Evolutionary conservation across 192 early-diverging fungal genomes (phyloP).

Genomic region (Rhizophlyctis rosea): DNA sequence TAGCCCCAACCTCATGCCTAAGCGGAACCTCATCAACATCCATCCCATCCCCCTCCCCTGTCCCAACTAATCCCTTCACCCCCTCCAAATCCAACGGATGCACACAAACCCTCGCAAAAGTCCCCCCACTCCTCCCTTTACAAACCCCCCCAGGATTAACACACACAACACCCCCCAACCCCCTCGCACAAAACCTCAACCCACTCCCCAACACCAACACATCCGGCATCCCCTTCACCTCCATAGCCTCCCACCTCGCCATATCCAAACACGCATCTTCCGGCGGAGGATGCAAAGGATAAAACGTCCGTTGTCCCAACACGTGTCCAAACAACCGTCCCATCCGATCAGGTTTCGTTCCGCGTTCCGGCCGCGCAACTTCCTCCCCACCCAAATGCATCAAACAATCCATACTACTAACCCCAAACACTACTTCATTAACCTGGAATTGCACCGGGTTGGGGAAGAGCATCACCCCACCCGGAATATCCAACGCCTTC

Average conservation of each 20-base stretch:
- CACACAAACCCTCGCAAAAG: slow-evolving; percentile 73
- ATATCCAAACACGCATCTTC: slow-evolving; percentile 35
- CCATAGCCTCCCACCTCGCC: slow-evolving; percentile 38
- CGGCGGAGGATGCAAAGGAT: slow-evolving; percentile 76
- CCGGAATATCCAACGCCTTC: slow-evolving; percentile 24
- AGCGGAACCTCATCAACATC: slow-evolving; percentile 23
- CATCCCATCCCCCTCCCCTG: slow-evolving; percentile 5
- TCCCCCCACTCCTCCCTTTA: slow-evolving; percentile 72
- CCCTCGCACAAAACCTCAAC: slow-evolving; percentile 70
- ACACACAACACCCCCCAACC: slow-evolving; percentile 70
- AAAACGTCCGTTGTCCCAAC: slow-evolving; percentile 78
- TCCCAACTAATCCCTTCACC: slow-evolving; percentile 17
- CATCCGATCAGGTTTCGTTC: slow-evolving; percentile 61
- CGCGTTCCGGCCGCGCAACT: slow-evolving; percentile 8
- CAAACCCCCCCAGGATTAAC: slow-evolving; percentile 81
- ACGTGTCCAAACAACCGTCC: slow-evolving; percentile 71
- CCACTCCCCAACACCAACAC: slow-evolving; percentile 74
- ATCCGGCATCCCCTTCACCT: slow-evolving; percentile 72
- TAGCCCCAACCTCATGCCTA: slow-evolving; percentile 24
- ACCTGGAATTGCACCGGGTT: slow-evolving; percentile 84
- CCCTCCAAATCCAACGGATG: slow-evolving; percentile 53
- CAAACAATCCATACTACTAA: slow-evolving; percentile 74
- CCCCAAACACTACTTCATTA: slow-evolving; percentile 79
- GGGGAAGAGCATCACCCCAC: slow-evolving; percentile 41
- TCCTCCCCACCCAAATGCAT: slow-evolving; percentile 71